Base-by-base conservation (phyloP, 331 rosid species). In the Acacia concinna region DNA sequence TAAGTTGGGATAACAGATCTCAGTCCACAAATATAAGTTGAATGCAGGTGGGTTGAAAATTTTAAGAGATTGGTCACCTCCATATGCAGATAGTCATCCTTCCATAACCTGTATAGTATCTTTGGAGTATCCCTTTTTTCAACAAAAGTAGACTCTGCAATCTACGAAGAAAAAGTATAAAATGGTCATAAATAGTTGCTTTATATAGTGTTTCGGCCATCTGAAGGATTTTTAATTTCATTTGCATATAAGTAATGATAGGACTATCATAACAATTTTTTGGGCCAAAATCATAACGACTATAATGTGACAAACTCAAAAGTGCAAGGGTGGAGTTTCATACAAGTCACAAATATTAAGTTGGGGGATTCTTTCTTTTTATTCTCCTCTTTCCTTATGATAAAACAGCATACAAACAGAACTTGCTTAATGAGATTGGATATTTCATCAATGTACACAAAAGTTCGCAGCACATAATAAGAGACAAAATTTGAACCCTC, bases 41-140 rank as follows among this genome's bases (percentile, higher is more conserved):
- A 44, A 64, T 37, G 38, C 46, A 30, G 13, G 44, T 64, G 64
- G 63, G 59, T 27, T 51, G 69, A 43, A 62, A 21, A 79, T 54
- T 56, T 63, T 56, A 54, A 51, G 51, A 70, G 41, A 85, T 52
- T 15, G 67, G 41, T 85, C 81, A 95, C 99, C 97, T 95, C 97
- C 97, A 91, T 88, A 67, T 86, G 85, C 85, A 95, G 82, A 85
- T 91, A 95, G 57, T 91, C 89, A 77, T 95, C 97, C 83, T 87
- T 86, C 99, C 91, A 90, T 84, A 95, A 79, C 89, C 70, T 87
- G 71, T 25, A 82, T 12, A 95, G 89, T 78, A 87, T 81, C 86
- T 83, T 93, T 49, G 96, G 96, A 35, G 97, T 84, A 40, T 95
- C 96, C 76, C 79, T 93, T 86, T 91, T 91, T 32, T 93, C 99